phyloP scores from a whole-genome alignment of 192 early-diverging fungal species.

The Coemansia sp. region DNA sequence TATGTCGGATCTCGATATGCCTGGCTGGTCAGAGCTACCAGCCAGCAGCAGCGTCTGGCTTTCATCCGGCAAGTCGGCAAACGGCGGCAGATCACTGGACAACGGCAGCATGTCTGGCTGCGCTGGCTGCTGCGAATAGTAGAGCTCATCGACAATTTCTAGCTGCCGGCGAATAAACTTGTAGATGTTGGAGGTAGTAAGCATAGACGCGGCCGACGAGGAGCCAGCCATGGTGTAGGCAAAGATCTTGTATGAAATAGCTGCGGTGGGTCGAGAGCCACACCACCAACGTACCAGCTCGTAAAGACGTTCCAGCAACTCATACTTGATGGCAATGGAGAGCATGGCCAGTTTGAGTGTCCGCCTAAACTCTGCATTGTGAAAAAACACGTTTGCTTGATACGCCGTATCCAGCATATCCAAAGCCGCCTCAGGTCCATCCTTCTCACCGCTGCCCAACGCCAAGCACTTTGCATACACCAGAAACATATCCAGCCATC shows the following conservation, averaged over 20 bases:
- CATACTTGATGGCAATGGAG: constrained; percentile 17
- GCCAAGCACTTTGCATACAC: constrained; percentile 39
- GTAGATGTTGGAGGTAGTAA: constrained; percentile 41
- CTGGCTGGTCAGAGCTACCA: background rate
- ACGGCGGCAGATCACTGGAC: background rate
- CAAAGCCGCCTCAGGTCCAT: constrained; percentile 17
- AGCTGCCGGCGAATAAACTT: constrained; percentile 47
- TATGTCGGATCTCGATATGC: constrained; percentile 20
- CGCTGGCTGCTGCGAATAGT: constrained; percentile 3
- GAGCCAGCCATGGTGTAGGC: constrained; percentile 28
- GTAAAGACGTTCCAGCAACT: constrained; percentile 20
- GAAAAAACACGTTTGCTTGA: constrained; percentile 38
- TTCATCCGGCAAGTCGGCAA: background rate
- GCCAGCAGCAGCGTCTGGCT: background rate
- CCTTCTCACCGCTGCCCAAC: constrained; percentile 3
- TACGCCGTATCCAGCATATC: constrained; percentile 32
- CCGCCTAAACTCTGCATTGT: constrained; percentile 8
- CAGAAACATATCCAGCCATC: constrained; percentile 52
- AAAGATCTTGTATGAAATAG: constrained; percentile 28
- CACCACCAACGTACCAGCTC: constrained; percentile 43
- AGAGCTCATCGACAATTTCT: constrained; percentile 21
- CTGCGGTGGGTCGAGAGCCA: constrained; percentile 26
- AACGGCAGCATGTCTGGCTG: background rate
- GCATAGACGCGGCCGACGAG: constrained; percentile 8
- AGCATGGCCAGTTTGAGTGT: constrained; percentile 22